phyloP scores from a whole-genome alignment of 345 rosid genomes.

The Populus davidiana region DNA sequence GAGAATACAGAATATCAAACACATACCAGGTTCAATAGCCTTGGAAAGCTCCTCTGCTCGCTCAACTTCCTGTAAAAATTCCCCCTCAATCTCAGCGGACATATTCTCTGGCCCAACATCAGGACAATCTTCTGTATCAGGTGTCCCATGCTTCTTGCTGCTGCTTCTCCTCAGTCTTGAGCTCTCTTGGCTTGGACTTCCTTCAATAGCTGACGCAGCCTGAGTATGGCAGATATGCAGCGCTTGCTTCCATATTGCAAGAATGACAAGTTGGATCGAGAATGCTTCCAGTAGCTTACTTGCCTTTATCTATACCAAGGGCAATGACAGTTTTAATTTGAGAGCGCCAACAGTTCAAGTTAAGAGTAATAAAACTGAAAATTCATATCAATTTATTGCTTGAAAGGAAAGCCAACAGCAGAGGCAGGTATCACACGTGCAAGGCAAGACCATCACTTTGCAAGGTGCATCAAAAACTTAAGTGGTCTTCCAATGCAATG shows the following conservation, averaged over 20 bases:
- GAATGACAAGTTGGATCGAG: slow-evolving; percentile 86
- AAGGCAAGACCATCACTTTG: neutral
- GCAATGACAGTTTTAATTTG: slow-evolving; percentile 10
- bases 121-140: slow-evolving; percentile 37
- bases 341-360: neutral
- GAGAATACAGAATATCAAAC: neutral
- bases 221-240: slow-evolving; percentile 85
- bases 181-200: slow-evolving; percentile 60
- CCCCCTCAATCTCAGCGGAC: slow-evolving; percentile 63
- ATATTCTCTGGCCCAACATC: slow-evolving; percentile 45
- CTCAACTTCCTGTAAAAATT: slow-evolving; percentile 74
- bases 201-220: slow-evolving; percentile 88
- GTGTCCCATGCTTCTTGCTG: slow-evolving; percentile 46
- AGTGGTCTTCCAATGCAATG: neutral
- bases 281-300: slow-evolving; percentile 70
- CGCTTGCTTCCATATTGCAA: slow-evolving; percentile 96
- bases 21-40: slow-evolving; percentile 68
- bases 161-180: slow-evolving; percentile 47
- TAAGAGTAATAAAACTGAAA: slow-evolving; percentile 2
- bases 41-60: slow-evolving; percentile 84
- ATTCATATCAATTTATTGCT: neutral
- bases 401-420: slow-evolving; percentile 3
- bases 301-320: slow-evolving; percentile 47
- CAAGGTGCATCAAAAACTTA: neutral
- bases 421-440: slow-evolving; percentile 3